Conservation (phyloP, 108 stramenopile genomes). For the Pseudonitzschia multistriata region DNA sequence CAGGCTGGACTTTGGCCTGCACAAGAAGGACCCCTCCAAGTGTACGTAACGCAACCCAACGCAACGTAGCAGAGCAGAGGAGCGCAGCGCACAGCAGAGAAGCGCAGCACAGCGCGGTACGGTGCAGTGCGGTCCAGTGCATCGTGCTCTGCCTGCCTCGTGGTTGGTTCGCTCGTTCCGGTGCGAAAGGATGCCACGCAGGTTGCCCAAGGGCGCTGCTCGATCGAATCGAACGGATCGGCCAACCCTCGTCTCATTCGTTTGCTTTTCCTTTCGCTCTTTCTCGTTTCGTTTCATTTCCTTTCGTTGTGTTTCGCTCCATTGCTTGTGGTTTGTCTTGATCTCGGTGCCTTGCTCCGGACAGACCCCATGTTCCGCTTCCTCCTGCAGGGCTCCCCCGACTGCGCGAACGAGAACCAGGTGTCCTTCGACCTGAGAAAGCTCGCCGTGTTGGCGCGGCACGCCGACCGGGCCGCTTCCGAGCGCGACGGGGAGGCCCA, state of each 20-base stretch:
- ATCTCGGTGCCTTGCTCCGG: conserved; percentile 9
- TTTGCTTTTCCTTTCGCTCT: background rate
- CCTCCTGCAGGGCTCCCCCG: conserved; percentile 43
- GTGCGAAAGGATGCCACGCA: too few species aligned
- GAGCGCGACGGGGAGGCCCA: conserved; percentile 37
- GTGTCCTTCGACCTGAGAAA: conserved; percentile 48
- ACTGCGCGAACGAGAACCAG: conserved; percentile 18
- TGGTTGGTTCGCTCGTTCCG: too few species aligned
- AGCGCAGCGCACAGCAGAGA: too few species aligned
- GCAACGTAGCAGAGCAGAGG: too few species aligned
- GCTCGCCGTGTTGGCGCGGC: conserved; percentile 49
- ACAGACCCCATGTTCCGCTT: conserved; percentile 82
- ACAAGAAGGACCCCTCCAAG: conserved; percentile 65
- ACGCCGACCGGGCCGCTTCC: too few species aligned
- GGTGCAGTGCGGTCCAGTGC: background rate
- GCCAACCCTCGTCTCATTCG: background rate
- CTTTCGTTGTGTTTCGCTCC: background rate
- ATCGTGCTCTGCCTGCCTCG: background rate
- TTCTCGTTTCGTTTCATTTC: background rate
- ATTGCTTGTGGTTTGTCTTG: background rate
- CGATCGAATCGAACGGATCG: too few species aligned
- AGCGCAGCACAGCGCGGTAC: too few species aligned
- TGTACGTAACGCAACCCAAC: too few species aligned
- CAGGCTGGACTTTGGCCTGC: conserved; percentile 52
- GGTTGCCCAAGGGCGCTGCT: too few species aligned